Evolutionary conservation across 139 green algal species (phyloP).

Genomic region (Haematococcus lacustris): DNA sequence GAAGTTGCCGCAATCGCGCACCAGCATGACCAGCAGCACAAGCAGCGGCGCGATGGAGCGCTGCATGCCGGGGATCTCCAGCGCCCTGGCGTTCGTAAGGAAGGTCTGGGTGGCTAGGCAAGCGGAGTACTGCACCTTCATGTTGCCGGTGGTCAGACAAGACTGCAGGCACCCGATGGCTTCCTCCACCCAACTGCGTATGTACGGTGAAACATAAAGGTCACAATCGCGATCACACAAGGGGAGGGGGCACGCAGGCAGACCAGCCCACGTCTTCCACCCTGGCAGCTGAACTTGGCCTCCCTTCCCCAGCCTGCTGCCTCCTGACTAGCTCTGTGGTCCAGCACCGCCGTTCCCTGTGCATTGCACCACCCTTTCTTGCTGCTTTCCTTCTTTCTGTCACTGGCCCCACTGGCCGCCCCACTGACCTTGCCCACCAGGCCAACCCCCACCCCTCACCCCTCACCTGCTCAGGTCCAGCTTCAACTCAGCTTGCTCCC

Average conservation of each 20-base stretch:
- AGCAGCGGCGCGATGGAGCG: constrained; percentile 20
- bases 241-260: background rate
- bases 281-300: background rate
- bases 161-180: constrained; percentile 34
- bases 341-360: background rate
- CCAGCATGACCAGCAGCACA: constrained; percentile 46
- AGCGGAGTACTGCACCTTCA: constrained; percentile 64
- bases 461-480: too few species aligned
- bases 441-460: too few species aligned
- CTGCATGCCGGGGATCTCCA: constrained; percentile 2
- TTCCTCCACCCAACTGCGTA: constrained; percentile 28
- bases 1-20: constrained; percentile 57
- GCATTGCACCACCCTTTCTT: too few species aligned
- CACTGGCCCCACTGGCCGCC: too few species aligned
- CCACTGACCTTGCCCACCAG: too few species aligned
- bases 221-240: background rate
- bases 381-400: too few species aligned
- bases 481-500: background rate
- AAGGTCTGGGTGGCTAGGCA: constrained; percentile 34
- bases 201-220: too few species aligned
- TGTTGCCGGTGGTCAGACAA: constrained; percentile 42
- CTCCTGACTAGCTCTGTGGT: too few species aligned
- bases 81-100: constrained; percentile 22
- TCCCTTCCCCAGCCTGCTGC: too few species aligned
- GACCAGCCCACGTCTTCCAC: background rate